These are phyloP conservation scores for Kluyveromyces sp. DNA, from an alignment of 1,139 yeast genomes.

Conservation along the genomic window DNA sequence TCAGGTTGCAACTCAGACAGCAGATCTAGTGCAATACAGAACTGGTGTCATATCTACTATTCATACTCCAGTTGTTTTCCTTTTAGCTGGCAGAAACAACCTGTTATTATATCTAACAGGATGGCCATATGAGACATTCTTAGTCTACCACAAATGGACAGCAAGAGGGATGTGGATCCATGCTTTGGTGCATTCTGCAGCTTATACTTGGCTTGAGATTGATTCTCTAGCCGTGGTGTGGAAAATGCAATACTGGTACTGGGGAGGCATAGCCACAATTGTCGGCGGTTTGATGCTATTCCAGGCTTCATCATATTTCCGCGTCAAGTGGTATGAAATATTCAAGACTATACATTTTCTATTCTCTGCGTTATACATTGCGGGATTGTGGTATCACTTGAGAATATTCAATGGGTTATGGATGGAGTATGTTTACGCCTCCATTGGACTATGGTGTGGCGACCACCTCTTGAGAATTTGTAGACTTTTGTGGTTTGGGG, in stretches of 20 bases:
- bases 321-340: conserved; percentile 52
- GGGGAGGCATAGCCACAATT: conserved; percentile 44
- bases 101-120: conserved; percentile 54
- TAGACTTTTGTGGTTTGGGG: conserved; percentile 43
- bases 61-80: conserved; percentile 40
- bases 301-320: conserved; percentile 40
- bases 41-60: conserved; percentile 40
- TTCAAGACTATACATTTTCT: conserved; percentile 52
- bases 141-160: conserved; percentile 54
- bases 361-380: conserved; percentile 46
- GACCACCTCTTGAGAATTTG: conserved; percentile 48
- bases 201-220: conserved; percentile 34
- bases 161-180: conserved; percentile 35
- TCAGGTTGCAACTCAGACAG: conserved; percentile 32
- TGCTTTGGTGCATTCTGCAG: conserved; percentile 38
- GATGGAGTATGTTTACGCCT: conserved; percentile 40
- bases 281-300: conserved; percentile 34
- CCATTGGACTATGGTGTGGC: conserved; percentile 55
- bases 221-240: conserved; percentile 35
- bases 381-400: conserved; percentile 54
- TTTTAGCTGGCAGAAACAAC: conserved; percentile 58
- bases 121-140: conserved; percentile 53
- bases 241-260: conserved; percentile 18
- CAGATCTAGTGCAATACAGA: conserved; percentile 35
- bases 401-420: conserved; percentile 32